A percentile compares a stretch with the other conserved stretches of the same genome.
phyloP scores from a whole-genome alignment of 2,329 filamentous ascomycete species.

The Cladosporium sp. region DNA sequence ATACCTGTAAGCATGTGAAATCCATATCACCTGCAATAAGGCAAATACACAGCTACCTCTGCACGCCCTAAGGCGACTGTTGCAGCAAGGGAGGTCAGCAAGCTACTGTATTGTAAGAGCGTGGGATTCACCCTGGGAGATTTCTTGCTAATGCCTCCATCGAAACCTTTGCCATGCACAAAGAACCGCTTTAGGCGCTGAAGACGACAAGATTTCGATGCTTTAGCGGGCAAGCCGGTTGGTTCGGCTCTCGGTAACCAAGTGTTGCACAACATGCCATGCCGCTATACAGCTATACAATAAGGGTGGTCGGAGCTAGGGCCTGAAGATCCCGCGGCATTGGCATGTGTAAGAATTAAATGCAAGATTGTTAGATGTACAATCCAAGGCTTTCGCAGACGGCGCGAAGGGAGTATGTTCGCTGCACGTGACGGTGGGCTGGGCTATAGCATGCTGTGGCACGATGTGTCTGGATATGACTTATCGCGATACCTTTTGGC shows the following conservation, averaged over 20 bases:
- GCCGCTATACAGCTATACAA: background rate
- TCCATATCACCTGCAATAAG: background rate
- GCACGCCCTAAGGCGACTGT: background rate
- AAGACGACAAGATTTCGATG: background rate
- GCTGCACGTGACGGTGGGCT: too few relatives aligned
- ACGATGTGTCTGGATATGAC: too few relatives aligned
- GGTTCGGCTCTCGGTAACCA: background rate
- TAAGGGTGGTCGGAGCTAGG: background rate
- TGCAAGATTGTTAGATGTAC: background rate
- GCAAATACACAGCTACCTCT: background rate
- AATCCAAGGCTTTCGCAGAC: background rate
- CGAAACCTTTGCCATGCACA: too few relatives aligned
- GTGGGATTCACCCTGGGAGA: too few relatives aligned
- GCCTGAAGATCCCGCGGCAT: background rate
- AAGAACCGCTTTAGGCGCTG: too few relatives aligned
- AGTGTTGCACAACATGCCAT: background rate
- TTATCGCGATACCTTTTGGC: too few relatives aligned
- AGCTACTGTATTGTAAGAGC: too few relatives aligned
- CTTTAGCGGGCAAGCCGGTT: background rate
- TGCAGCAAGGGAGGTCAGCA: too few relatives aligned
- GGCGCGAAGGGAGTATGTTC: background rate
- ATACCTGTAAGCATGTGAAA: background rate
- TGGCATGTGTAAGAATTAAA: background rate
- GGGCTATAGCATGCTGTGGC: too few relatives aligned
- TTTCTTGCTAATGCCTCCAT: too few relatives aligned